Conservation (phyloP, 1,284 basidiomycete genomes). For the Ceratorhiza oryzae-sativae region DNA sequence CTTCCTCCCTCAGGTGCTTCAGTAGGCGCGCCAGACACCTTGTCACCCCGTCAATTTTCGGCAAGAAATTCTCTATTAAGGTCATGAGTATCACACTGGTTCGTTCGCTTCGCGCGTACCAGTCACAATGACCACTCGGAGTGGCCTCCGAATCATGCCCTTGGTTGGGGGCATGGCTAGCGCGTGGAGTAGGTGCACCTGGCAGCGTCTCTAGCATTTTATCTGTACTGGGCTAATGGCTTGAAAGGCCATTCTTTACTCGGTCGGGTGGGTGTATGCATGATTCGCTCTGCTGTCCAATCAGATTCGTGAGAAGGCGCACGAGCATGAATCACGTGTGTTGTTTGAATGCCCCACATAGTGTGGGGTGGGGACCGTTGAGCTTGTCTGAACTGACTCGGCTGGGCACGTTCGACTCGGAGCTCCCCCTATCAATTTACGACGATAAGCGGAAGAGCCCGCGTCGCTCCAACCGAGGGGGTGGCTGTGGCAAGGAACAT, state of each 20-base stretch:
- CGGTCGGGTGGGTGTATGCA: constrained; percentile 3
- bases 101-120: constrained; percentile 10
- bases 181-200: constrained; percentile 5
- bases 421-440: background rate
- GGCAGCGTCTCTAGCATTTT: constrained; percentile 5
- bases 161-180: background rate
- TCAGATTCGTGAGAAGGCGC: constrained; percentile 20
- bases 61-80: constrained; percentile 19
- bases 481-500: background rate
- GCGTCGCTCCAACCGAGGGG: background rate
- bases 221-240: background rate
- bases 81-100: constrained; percentile 27
- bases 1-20: constrained; percentile 60
- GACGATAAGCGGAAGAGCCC: background rate
- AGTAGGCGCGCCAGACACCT: constrained; percentile 61
- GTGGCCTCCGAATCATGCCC: background rate
- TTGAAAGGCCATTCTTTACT: background rate
- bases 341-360: background rate
- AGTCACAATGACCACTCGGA: constrained; percentile 34
- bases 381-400: background rate
- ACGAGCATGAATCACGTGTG: constrained; percentile 29
- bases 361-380: background rate
- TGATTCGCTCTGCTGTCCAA: background rate
- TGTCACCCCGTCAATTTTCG: constrained; percentile 60
- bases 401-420: constrained; percentile 9